Percentiles rank a stretch among this genome's conserved stretches.
Conservation (phyloP, 2,329 filamentous ascomycete genomes). For the Microdochium bolleyi region DNA sequence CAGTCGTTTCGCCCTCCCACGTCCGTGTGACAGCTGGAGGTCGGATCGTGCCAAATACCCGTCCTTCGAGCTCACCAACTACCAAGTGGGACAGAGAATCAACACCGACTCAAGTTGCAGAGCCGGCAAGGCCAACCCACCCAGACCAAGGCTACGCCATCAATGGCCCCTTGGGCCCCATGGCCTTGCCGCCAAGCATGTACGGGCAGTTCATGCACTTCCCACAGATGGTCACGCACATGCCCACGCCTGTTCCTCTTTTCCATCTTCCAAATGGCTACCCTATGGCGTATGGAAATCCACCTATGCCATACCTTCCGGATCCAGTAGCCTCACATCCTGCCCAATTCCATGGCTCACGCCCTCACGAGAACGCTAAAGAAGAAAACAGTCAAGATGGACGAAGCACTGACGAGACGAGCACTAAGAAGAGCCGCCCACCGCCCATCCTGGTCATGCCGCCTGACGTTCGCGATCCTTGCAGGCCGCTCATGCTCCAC, state of each 20-base stretch:
- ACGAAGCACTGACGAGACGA: neutral
- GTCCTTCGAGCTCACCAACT: slow-evolving; percentile 43
- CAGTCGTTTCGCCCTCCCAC: slow-evolving; percentile 59
- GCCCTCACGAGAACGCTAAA: neutral
- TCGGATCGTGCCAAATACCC: slow-evolving; percentile 58
- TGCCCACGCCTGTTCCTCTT: slow-evolving; percentile 19
- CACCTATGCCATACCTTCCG: neutral
- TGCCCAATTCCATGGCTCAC: neutral
- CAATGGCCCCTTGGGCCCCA: neutral
- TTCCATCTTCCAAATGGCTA: slow-evolving; percentile 13
- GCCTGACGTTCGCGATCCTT: neutral
- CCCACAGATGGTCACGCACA: slow-evolving; percentile 12
- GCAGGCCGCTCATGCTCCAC: slow-evolving; percentile 32
- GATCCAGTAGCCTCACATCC: neutral
- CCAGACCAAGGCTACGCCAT: neutral
- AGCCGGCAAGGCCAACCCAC: slow-evolving; percentile 12
- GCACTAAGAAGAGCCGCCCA: neutral
- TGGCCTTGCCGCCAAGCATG: slow-evolving; percentile 9
- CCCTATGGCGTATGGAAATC: slow-evolving; percentile 12
- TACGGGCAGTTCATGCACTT: slow-evolving; percentile 9
- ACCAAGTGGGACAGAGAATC: slow-evolving; percentile 40
- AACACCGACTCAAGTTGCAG: slow-evolving; percentile 11
- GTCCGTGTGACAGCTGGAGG: slow-evolving; percentile 61
- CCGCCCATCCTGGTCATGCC: neutral
- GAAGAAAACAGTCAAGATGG: neutral